Percentiles rank a stretch among this genome's conserved stretches.
Conservation (phyloP, 768 basidiomycete genomes). For the Hypholoma sublateritium region DNA sequence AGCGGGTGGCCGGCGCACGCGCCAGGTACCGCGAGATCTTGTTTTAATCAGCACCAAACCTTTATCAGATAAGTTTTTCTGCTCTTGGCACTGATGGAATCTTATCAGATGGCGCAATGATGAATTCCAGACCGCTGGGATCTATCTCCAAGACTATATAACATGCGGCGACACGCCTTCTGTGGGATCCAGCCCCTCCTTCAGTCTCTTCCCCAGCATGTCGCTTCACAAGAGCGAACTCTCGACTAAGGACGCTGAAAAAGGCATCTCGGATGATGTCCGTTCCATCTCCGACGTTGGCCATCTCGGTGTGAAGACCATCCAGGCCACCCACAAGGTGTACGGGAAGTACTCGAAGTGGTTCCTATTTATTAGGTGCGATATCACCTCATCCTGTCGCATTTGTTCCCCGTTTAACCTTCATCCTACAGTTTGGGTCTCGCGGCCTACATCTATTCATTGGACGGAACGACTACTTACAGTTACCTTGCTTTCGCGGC, state of each 20-base stretch:
- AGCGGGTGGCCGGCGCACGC: too few relatives aligned
- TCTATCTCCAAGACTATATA: conserved; percentile 6
- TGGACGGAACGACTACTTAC: conserved; percentile 70
- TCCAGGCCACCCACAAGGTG: conserved; percentile 51
- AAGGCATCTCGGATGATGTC: conserved; percentile 1
- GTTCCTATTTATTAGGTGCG: conserved; percentile 58
- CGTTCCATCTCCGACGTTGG: conserved; percentile 13
- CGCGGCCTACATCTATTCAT: conserved; percentile 75
- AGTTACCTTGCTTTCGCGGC: conserved; percentile 61
- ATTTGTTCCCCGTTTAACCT: not conserved
- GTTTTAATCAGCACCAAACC: conserved; percentile 13
- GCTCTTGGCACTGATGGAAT: conserved; percentile 14
- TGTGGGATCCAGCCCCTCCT: not conserved
- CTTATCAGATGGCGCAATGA: conserved; percentile 21
- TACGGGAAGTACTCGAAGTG: conserved; percentile 57
- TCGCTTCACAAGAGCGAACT: conserved; percentile 18
- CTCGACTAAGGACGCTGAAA: conserved; percentile 14
- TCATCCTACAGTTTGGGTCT: conserved; percentile 48
- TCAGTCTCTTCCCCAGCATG: conserved; percentile 7
- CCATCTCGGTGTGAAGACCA: conserved; percentile 43
- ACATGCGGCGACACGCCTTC: not conserved
- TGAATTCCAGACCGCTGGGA: not conserved
- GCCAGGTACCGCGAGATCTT: not conserved
- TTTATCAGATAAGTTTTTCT: conserved; percentile 21
- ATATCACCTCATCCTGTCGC: conserved; percentile 11